phyloP scores from a whole-genome alignment of 2,329 filamentous ascomycete species.

The Pyrenophora seminiperda region DNA sequence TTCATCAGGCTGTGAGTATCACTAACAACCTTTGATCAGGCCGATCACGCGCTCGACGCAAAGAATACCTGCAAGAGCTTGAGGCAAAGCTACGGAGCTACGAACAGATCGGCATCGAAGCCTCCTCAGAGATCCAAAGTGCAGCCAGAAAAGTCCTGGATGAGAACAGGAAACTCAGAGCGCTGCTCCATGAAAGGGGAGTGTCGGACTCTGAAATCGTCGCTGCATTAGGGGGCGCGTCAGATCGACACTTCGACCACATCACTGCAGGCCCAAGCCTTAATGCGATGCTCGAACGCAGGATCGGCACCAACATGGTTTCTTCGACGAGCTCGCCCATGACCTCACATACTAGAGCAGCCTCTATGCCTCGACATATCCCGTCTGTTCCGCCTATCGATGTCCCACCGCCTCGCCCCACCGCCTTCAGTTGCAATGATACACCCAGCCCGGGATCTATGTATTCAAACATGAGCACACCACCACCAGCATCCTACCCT shows the following conservation, averaged over 20 bases:
- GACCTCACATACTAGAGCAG: slow-evolving; percentile 18
- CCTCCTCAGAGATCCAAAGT: slow-evolving; percentile 71
- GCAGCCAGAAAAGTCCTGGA: slow-evolving; percentile 71
- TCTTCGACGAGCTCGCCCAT: slow-evolving; percentile 28
- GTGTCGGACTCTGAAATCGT: slow-evolving; percentile 61
- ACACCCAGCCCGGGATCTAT: slow-evolving; percentile 41
- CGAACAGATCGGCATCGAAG: slow-evolving; percentile 69
- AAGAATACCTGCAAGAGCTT: slow-evolving; percentile 73
- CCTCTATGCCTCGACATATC: slow-evolving; percentile 24
- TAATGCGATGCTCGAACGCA: slow-evolving; percentile 40
- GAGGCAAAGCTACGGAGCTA: slow-evolving; percentile 67
- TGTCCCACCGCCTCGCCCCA: slow-evolving; percentile 28
- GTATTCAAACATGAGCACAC: slow-evolving; percentile 39
- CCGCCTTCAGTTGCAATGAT: slow-evolving; percentile 33
- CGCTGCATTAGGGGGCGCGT: slow-evolving; percentile 31
- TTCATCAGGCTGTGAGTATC: background rate
- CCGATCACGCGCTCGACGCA: slow-evolving; percentile 73
- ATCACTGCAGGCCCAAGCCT: slow-evolving; percentile 35
- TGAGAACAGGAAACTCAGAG: slow-evolving; percentile 69
- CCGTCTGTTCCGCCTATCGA: slow-evolving; percentile 29
- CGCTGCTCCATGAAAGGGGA: slow-evolving; percentile 63
- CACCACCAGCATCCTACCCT: slow-evolving; percentile 31
- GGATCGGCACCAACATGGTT: slow-evolving; percentile 27
- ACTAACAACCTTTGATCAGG: slow-evolving; percentile 43
- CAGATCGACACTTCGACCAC: slow-evolving; percentile 36